Evolutionary conservation across 2,329 filamentous ascomycete species (phyloP), one percentile per base, ranked within the genome.

Genomic region (Microdochium nivale): DNA sequence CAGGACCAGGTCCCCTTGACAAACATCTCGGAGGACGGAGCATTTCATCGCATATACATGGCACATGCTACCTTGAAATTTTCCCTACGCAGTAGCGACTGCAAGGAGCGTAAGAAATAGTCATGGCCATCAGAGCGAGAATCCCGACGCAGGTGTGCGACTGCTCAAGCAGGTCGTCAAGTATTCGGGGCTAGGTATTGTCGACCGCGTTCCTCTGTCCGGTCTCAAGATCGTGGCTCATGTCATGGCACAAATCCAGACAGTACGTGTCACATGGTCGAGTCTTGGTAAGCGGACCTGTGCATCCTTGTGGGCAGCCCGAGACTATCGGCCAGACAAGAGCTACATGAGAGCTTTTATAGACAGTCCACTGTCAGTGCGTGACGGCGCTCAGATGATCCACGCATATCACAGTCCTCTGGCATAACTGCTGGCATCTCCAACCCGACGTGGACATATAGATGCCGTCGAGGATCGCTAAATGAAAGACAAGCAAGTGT

Each of bases 171-270:
- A 60, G 5, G 66, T 67, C n/a, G 60, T 71, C 16, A 62, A 62
- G 3, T 56, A 60, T 25, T 56, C 70, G 23, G 58, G 55, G 35
- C 46, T 55, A 11, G 55, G 59, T 25, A 62, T 65, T 48, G 65
- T 65, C 25, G 67, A 70, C 56, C 62, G 60, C 40, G 59, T 70
- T 43, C 68, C 65, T 54, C 65, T 68, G 51, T 63, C 65, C 23
- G 62, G 62, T 35, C 58, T 70, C 25, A 60, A 60, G 37, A 68
- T 70, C 54, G 53, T 70, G 33, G 59, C 62, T n/a, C 67, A 70
- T 56, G 65, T 63, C 32, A 60, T 69, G 49, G 67, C 66, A 8
- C 57, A 69, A 8, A 67, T 71, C 16, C 68, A 71, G 61, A 70
- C 67, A 11, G 53, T 68, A 30, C 68, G 67, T 16, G 48, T 64